Base-by-base conservation (phyloP, 495 filamentous ascomycete species). In the Tuber indicum region DNA sequence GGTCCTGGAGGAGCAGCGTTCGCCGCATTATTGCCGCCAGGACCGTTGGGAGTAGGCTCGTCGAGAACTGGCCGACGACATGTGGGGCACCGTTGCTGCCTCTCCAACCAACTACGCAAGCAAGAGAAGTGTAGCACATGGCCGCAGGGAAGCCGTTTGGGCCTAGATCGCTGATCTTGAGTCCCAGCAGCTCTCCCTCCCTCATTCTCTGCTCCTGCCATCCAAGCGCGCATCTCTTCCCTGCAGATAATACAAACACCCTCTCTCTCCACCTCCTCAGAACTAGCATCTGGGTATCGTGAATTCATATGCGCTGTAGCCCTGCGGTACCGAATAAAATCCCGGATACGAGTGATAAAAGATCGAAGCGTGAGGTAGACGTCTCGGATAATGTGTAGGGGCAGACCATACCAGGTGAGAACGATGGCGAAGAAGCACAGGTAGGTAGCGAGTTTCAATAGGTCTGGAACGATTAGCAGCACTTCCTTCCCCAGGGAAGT, bases 161-260 rank as follows among this genome's bases (percentile, higher is more conserved):
- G 92, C 69, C 96, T 90, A 44, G 91, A 90, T 52, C 96, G 89
- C 81, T 98, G 94, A 76, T 96, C 91, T 85, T 85, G 81, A 69
- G 85, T 77, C 39, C 84, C 83, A 43, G 81, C 78, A 75, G 85
- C 82, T 75, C 83, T 84, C 62, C 74, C 81, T 39, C 81, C 85
- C n/a, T 81, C 84, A 14, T 81, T 86, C 23, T 77, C 84, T 75
- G 84, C 83, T 41, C 82, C 83, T 70, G 82, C 82, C 76, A 88
- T 85, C 90, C 91, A 94, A 3, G 91, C 90, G 47, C 88, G 88
- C 96, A 99, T 98, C 72, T 97, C 93, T 84, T 98, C 96, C 76
- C 96, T 90, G 85, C 96, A 99, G 75, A 99, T 97, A 83, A 99
- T 99, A 83, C 96, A 99, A 19, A 95, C 95, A 80, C 97, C 92